Evolutionary conservation across 75 land plant genomes (phyloP).

Genomic region (Cupressus sempervirens): DNA sequence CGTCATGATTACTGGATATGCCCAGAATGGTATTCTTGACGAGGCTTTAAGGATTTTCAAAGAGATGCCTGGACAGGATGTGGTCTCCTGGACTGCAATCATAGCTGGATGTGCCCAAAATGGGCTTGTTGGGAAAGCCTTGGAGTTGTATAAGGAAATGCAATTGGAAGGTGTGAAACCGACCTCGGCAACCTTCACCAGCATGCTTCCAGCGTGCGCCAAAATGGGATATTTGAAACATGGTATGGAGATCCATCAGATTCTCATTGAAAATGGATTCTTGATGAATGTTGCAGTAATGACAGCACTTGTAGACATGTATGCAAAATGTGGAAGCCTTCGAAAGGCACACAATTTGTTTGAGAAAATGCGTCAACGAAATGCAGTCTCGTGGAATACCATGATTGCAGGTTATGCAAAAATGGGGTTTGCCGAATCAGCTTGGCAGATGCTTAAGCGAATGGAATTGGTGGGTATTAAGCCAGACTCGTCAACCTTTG

Average conservation of each 20-base stretch:
- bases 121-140: slow-evolving; percentile 13
- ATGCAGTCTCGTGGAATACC: background rate
- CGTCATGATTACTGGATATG: slow-evolving; percentile 26
- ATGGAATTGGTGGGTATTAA: slow-evolving; percentile 18
- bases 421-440: background rate
- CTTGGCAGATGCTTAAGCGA: slow-evolving; percentile 11
- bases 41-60: slow-evolving; percentile 15
- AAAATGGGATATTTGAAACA: too few relatives aligned
- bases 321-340: too few relatives aligned
- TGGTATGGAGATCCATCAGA: too few relatives aligned
- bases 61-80: slow-evolving; percentile 10
- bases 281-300: too few relatives aligned
- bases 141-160: slow-evolving; percentile 14
- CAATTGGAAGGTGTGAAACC: slow-evolving; percentile 1
- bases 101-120: slow-evolving; percentile 19
- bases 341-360: too few relatives aligned
- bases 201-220: slow-evolving; percentile 14
- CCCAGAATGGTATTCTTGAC: slow-evolving; percentile 11
- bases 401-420: slow-evolving; percentile 6
- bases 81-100: slow-evolving; percentile 23
- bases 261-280: too few relatives aligned
- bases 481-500: slow-evolving; percentile 12
- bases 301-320: background rate
- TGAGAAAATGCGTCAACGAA: background rate
- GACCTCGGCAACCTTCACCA: background rate